A percentile compares a stretch with the other conserved stretches of the same genome.
Conservation (phyloP, 139 green algal genomes). For the Dunaliella primolecta region DNA sequence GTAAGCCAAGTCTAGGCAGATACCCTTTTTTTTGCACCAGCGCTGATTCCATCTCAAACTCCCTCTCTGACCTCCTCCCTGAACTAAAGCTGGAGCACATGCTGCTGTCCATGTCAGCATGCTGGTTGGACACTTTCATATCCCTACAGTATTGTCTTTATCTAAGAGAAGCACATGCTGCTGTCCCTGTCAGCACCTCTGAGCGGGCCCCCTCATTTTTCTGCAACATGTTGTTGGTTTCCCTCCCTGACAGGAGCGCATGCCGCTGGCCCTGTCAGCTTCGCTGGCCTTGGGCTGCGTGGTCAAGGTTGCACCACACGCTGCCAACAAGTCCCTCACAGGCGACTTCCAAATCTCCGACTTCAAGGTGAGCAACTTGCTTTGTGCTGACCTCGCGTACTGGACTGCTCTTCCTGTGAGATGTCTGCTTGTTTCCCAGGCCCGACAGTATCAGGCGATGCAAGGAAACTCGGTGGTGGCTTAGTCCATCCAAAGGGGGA, state of each 20-base stretch:
- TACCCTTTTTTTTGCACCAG: too few relatives aligned
- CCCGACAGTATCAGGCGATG: too few relatives aligned
- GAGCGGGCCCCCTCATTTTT: too few relatives aligned
- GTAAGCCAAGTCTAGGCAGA: too few relatives aligned
- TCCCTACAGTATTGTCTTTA: too few relatives aligned
- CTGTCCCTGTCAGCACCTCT: background rate
- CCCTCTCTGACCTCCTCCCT: background rate
- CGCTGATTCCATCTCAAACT: too few relatives aligned
- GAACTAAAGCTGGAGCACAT: background rate
- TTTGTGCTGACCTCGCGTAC: background rate
- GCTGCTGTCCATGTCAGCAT: background rate
- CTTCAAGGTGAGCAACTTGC: slow-evolving; percentile 53
- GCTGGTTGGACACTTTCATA: too few relatives aligned
- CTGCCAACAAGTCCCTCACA: slow-evolving; percentile 38
- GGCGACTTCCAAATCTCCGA: slow-evolving; percentile 64
- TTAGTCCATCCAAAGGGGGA: too few relatives aligned
- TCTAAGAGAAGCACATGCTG: background rate
- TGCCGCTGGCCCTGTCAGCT: slow-evolving; percentile 63
- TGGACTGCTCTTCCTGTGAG: background rate
- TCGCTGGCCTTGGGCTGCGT: slow-evolving; percentile 76
- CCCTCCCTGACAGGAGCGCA: slow-evolving; percentile 76
- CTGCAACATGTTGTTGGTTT: too few relatives aligned
- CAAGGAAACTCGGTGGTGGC: too few relatives aligned
- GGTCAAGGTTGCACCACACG: slow-evolving; percentile 42
- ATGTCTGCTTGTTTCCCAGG: too few relatives aligned